Percentiles rank a stretch among this genome's conserved stretches.
These are phyloP conservation scores for Aspergillaceae sp. DNA, from an alignment of 2,329 filamentous ascomycete genomes.

Conservation along the genomic window DNA sequence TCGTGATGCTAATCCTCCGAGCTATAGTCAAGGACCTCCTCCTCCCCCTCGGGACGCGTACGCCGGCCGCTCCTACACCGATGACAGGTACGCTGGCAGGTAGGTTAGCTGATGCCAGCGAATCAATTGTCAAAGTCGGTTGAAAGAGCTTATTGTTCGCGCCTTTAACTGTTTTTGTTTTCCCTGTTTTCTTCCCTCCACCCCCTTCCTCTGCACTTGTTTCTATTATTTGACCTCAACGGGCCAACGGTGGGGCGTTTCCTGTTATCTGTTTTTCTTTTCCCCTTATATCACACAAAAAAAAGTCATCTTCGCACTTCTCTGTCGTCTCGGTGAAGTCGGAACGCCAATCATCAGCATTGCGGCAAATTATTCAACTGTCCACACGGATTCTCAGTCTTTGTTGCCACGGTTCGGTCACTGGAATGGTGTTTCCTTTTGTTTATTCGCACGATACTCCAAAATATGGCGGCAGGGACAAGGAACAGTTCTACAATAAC, in stretches of 20 bases:
- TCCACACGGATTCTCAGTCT: conserved; percentile 15
- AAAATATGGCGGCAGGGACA: conserved; percentile 36
- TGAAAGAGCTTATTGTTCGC: conserved; percentile 11
- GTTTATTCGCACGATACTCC: conserved; percentile 32
- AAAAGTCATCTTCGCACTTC: conserved; percentile 28
- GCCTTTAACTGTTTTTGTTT: conserved; percentile 13
- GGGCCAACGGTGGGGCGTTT: conserved; percentile 28
- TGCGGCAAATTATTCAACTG: conserved; percentile 27
- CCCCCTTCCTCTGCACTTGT: conserved; percentile 16
- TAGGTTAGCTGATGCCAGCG: conserved; percentile 25
- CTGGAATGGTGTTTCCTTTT: conserved; percentile 31
- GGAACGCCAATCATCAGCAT: conserved; percentile 17
- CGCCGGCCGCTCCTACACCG: conserved; percentile 28
- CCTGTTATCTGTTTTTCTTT: conserved; percentile 26
- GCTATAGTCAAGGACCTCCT: conserved; percentile 33
- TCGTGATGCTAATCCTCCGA: conserved; percentile 44
- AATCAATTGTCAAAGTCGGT: conserved; percentile 9
- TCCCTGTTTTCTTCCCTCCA: conserved; percentile 20
- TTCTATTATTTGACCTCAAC: conserved; percentile 19
- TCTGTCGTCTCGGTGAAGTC: conserved; percentile 28
- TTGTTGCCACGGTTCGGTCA: conserved; percentile 28
- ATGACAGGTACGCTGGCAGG: conserved; percentile 35
- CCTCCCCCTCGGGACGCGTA: conserved; percentile 32
- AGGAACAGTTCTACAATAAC: conserved; percentile 29
- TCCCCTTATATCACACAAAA: conserved; percentile 8